Evolutionary conservation across 345 rosid genomes (phyloP).

Genomic region (Citrus sinensis): DNA sequence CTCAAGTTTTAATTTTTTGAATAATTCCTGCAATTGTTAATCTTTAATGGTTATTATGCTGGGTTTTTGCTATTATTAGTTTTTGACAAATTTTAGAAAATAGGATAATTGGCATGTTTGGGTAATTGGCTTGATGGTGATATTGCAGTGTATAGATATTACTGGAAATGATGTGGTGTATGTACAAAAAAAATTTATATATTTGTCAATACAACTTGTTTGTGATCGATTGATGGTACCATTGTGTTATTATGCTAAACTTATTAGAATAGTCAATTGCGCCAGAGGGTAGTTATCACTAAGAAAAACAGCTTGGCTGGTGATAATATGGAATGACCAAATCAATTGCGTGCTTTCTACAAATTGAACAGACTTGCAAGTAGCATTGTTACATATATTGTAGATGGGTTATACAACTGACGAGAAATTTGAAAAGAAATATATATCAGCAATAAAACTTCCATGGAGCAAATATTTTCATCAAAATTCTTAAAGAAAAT

Average conservation of each 20-base stretch:
- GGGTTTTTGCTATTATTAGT: background rate
- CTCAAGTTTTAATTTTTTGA: background rate
- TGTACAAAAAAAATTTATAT: background rate
- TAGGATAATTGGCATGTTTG: background rate
- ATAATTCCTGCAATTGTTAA: background rate
- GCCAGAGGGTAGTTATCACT: background rate
- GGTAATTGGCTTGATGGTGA: background rate
- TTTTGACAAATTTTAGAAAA: too few relatives aligned
- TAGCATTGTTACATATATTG: background rate
- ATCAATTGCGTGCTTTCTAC: background rate
- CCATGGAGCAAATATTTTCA: background rate
- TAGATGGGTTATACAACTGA: background rate
- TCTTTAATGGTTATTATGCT: background rate
- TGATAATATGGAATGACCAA: background rate
- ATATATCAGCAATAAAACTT: background rate
- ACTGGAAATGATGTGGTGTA: background rate
- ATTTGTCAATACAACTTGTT: background rate
- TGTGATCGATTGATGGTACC: background rate
- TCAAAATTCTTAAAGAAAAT: background rate
- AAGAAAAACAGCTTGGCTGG: background rate
- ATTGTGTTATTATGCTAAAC: background rate
- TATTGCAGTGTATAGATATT: too few relatives aligned
- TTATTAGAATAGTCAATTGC: background rate
- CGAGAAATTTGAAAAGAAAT: background rate
- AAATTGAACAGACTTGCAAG: background rate